Conservation (phyloP, 2,329 filamentous ascomycete genomes). For the Fusarium oxysporum region DNA sequence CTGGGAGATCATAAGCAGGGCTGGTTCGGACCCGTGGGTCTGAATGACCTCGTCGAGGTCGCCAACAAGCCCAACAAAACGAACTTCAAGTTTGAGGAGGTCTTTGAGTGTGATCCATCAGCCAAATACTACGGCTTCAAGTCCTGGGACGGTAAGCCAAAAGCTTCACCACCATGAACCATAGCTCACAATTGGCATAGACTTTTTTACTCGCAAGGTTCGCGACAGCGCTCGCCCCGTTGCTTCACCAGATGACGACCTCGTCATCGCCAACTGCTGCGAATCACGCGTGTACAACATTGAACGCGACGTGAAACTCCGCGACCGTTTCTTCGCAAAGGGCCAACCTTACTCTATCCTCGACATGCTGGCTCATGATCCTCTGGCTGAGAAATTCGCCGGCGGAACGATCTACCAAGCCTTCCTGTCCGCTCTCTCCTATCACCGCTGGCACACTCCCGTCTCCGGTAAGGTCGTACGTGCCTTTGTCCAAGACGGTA, state of each 20-base stretch:
- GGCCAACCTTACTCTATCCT: constrained; percentile 73
- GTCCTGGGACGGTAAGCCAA: constrained; percentile 70
- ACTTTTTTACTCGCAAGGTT: constrained; percentile 74
- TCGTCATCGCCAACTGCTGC: constrained; percentile 71
- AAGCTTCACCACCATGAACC: accelerated
- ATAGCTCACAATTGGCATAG: constrained; percentile 27
- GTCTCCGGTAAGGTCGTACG: constrained; percentile 70
- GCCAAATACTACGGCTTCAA: constrained; percentile 68
- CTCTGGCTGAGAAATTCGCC: constrained; percentile 64
- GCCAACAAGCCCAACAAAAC: constrained; percentile 60
- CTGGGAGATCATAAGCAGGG: constrained; percentile 57
- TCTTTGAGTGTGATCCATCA: constrained; percentile 69
- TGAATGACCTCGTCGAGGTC: constrained; percentile 61
- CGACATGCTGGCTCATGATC: constrained; percentile 72
- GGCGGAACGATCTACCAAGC: constrained; percentile 78
- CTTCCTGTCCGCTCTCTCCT: constrained; percentile 74
- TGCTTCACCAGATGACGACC: constrained; percentile 64
- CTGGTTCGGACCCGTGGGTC: constrained; percentile 66
- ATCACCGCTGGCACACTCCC: constrained; percentile 80
- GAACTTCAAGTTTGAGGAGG: constrained; percentile 64
- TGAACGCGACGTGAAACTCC: constrained; percentile 61
- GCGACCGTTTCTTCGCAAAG: constrained; percentile 76
- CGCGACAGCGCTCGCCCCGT: constrained; percentile 67
- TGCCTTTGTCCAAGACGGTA: constrained; percentile 70
- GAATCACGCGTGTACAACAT: constrained; percentile 71